Evolutionary conservation across 805 yeast species (phyloP).

Genomic region (Teunomyces cretensis): DNA sequence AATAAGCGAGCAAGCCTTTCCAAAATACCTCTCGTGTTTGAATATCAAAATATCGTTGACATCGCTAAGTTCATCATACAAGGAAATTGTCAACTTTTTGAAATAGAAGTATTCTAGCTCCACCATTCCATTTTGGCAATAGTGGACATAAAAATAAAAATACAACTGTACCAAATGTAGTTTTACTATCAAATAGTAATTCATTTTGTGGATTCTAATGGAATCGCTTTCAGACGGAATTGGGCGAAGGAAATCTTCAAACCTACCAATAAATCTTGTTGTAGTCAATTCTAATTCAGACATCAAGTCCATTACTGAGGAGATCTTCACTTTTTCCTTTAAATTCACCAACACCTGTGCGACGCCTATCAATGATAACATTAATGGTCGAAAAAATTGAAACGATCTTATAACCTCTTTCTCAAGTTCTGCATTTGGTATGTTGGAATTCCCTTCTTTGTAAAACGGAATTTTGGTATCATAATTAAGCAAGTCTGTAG

Average conservation of each 20-base stretch:
- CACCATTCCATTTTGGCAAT: constrained; percentile 12
- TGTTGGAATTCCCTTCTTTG: constrained; percentile 34
- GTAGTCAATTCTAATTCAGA: constrained; percentile 34
- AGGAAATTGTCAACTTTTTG: constrained; percentile 13
- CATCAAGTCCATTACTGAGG: constrained; percentile 32
- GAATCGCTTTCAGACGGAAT: not conserved
- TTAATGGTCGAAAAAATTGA: constrained; percentile 27
- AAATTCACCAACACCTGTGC: constrained; percentile 34
- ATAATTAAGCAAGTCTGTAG: constrained; percentile 18
- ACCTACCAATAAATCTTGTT: constrained; percentile 21
- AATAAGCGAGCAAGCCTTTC: constrained; percentile 4
- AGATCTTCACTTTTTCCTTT: constrained; percentile 35
- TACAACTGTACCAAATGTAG: constrained; percentile 15
- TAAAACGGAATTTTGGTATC: constrained; percentile 53
- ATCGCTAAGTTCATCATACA: constrained; percentile 15
- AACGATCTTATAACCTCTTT: constrained; percentile 36
- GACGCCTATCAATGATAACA: constrained; percentile 27
- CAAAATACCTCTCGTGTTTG: not conserved
- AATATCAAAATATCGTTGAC: not conserved
- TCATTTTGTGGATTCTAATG: constrained; percentile 14
- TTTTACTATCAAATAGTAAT: constrained; percentile 11
- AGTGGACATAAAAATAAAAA: constrained; percentile 19
- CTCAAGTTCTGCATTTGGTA: constrained; percentile 41
- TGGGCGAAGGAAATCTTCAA: constrained; percentile 8
- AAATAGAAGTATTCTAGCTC: constrained; percentile 16